Evolutionary conservation across 495 filamentous ascomycete species (phyloP), one percentile per base, ranked within the genome.

Genomic region (Halenospora varia): DNA sequence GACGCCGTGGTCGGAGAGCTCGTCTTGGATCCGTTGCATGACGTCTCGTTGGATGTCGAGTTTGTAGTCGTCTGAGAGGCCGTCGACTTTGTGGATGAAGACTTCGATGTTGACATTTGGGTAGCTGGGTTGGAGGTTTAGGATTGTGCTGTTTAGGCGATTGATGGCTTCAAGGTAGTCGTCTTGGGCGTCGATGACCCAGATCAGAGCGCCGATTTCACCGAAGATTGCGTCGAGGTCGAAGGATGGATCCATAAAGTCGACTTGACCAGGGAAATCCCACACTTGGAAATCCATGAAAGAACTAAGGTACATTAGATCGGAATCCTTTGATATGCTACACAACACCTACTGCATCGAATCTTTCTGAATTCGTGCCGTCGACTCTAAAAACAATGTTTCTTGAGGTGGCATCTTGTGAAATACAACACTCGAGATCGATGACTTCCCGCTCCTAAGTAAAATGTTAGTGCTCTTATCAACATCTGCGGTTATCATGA

Each of bases 221-320:
- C 88, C 88, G 71, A 98, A 97, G 66, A 97, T 92, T 64, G 88
- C 85, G 63, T 96, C 90, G 25, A 91, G 83, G 70, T 98, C 95
- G 61, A 96, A 90, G 4, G 79, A 82, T 25, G 79, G 88, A 71
- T 96, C 89, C 50, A 91, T 82, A 58, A 92, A 90, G 70, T 96
- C 88, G 52, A 97, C 82, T 68, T 97, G 91, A 24, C 92, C 91
- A 0, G 95, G 94, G 53, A 98, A 90, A 66, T 98, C 94, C 90
- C 90, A 96, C 25, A 97, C 88, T 68, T 97, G 92, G 66, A 98
- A 96, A 65, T 97, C 92, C 91, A 97, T 96, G 63, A 98, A 97
- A 6, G 93, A 96, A 66, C 93, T 96, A 56, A 6, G 11, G 29
- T 24, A 24, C 35, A 52, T 73, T 46, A 72, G 63, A 47, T 51